A percentile compares a stretch with the other conserved stretches of the same genome.
Conservation (phyloP, 2,329 filamentous ascomycete genomes). For the Diplocarpon mali region DNA sequence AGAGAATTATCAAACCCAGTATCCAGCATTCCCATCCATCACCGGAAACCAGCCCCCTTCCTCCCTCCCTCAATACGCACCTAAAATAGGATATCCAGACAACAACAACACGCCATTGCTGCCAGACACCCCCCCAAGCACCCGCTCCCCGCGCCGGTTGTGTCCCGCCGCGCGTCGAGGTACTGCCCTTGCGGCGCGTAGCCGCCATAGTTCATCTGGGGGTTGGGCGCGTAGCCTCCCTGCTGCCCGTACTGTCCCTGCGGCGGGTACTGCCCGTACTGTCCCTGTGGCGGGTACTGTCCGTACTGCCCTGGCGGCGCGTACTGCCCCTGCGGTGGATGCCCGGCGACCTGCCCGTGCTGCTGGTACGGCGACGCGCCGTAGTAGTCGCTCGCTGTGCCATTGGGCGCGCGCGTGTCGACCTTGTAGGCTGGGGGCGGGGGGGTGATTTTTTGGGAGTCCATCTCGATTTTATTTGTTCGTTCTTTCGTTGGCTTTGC, state of each 20-base stretch:
- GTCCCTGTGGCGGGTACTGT: constrained; percentile 17
- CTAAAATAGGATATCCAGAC: constrained; percentile 39
- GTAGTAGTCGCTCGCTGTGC: constrained; percentile 14
- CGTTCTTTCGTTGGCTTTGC: neutral
- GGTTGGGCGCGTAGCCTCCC: neutral
- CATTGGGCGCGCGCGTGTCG: constrained; percentile 7
- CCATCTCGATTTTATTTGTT: constrained; percentile 7
- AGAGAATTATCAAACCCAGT: too few species aligned
- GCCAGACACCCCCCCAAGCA: constrained; percentile 33
- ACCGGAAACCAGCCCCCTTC: neutral
- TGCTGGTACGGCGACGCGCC: constrained; percentile 10
- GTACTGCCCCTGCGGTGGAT: constrained; percentile 9
- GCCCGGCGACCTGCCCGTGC: constrained; percentile 1
- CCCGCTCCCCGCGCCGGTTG: constrained; percentile 29
- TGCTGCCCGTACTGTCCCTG: constrained; percentile 7
- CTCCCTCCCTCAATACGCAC: neutral
- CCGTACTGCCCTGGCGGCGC: constrained; percentile 10
- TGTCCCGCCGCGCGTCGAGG: constrained; percentile 26
- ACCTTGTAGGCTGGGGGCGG: constrained; percentile 21
- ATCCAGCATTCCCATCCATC: neutral
- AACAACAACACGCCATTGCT: constrained; percentile 39
- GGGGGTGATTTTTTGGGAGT: constrained; percentile 16
- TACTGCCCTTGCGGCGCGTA: constrained; percentile 30
- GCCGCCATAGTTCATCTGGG: constrained; percentile 17
- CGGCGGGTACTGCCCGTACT: constrained; percentile 19